A percentile compares a stretch with the other conserved stretches of the same genome.
These are phyloP conservation scores for Gentiana macrophylla DNA, from an alignment of 257 asterid species.

Conservation along the genomic window DNA sequence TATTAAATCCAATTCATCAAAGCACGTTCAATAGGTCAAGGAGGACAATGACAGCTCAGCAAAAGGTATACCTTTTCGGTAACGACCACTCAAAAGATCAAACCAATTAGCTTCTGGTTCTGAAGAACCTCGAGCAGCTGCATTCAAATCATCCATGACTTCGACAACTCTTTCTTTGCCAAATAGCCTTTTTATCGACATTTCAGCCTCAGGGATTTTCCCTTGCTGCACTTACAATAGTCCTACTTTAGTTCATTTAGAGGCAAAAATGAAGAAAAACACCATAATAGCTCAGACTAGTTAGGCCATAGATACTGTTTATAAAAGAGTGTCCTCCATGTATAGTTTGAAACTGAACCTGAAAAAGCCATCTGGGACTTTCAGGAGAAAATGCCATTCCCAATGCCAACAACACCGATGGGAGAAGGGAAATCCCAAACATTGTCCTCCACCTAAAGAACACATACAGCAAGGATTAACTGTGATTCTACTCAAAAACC, in stretches of 20 bases:
- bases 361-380: slow-evolving; percentile 97
- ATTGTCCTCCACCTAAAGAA: slow-evolving; percentile 91
- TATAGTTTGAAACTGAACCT: slow-evolving; percentile 23
- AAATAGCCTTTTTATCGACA: slow-evolving; percentile 49
- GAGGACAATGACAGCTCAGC: neutral
- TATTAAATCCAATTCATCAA: neutral
- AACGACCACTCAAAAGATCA: slow-evolving; percentile 89
- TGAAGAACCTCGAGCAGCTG: slow-evolving; percentile 59
- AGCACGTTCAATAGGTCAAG: neutral
- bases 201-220: slow-evolving; percentile 55
- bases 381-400: slow-evolving; percentile 97
- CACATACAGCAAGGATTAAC: neutral
- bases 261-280: neutral
- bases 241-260: slow-evolving; percentile 13
- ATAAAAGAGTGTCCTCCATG: neutral
- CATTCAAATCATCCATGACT: slow-evolving; percentile 70
- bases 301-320: neutral
- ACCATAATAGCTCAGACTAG: slow-evolving; percentile 8
- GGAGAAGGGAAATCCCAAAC: slow-evolving; percentile 77
- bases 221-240: slow-evolving; percentile 57
- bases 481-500: too few species aligned
- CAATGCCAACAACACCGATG: slow-evolving; percentile 66
- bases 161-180: slow-evolving; percentile 91
- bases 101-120: slow-evolving; percentile 94
- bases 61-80: slow-evolving; percentile 60